Conservation (phyloP, 495 filamentous ascomycete genomes). For the Penicillium dipodomyicola region DNA sequence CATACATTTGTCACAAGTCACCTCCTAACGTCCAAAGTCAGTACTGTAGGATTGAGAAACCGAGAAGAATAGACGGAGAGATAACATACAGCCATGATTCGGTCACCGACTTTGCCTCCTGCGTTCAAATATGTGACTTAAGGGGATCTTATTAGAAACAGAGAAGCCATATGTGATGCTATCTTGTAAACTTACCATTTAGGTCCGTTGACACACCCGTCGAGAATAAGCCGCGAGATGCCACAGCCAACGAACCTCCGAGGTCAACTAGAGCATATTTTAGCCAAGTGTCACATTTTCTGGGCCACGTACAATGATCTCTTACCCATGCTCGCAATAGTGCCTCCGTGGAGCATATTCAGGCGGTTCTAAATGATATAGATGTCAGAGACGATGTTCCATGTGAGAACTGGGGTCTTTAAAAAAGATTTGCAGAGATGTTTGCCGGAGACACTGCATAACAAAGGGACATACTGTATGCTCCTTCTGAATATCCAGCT, state of each 20-base stretch:
- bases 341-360: constrained; percentile 88
- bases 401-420: not conserved
- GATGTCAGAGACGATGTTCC: not conserved
- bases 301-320: not conserved
- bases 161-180: constrained; percentile 2
- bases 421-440: not conserved
- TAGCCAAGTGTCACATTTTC: not conserved
- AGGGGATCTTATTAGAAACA: not conserved
- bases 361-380: constrained; percentile 68
- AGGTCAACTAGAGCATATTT: constrained; percentile 66
- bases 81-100: constrained; percentile 57
- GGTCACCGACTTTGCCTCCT: constrained; percentile 80
- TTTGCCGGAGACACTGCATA: not conserved
- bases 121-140: constrained; percentile 86
- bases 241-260: constrained; percentile 89
- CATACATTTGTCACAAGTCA: constrained; percentile 83
- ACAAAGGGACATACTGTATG: constrained; percentile 65
- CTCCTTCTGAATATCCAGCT: constrained; percentile 78
- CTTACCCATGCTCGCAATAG: constrained; percentile 85
- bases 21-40: constrained; percentile 47
- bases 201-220: constrained; percentile 94
- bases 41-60: constrained; percentile 3
- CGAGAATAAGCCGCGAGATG: constrained; percentile 79
- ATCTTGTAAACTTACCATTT: constrained; percentile 56
- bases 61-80: not conserved